Evolutionary conservation across 768 basidiomycete genomes (phyloP), one percentile per base, ranked within the genome.

Genomic region (Suillus weaverae): DNA sequence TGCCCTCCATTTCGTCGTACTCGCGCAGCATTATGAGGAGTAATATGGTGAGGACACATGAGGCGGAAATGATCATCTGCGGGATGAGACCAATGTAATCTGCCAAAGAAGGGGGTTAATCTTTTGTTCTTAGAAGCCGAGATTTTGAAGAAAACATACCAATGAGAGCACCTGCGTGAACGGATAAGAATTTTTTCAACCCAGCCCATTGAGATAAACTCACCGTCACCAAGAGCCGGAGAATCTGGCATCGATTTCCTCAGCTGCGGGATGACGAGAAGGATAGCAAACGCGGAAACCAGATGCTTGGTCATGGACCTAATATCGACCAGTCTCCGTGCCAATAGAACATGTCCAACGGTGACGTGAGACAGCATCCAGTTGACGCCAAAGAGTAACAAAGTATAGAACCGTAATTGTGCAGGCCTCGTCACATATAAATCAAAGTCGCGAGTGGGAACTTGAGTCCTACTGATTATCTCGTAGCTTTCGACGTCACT

Each of bases 1-100:
- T 62, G 57, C 39, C 44, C 13, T 61, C 38, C 30, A 68, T 62
- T 22, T 39, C 56, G 33, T 69, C 51, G 8, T 76, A 67, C 56
- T 85, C 85, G 39, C 78, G 79, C n/a, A 77, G 73, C 16, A 80
- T 77, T 30, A 84, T 64, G 16, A 80, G 77, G 38, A 81, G 71
- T 33, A 86, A 73, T 1, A 86, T 74, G n/a, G 71, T 61, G 35
- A 84, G 72, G 18, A 77, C 76, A 11, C 80, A 81, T 2, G 79
- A 70, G 9, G 78, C 77, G n/a, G 77, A 71, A 35, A 83, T 72
- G 32, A 85, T 74, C 83, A 87, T 85, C 70, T 87, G 86, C 6
- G 85, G 84, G 70, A 87, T 86, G 71, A 81, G 85, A 2, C 85
- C 86, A 55, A 88, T 85, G 53, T 76, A 76, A 68, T 86, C 84